These are phyloP conservation scores for Papiliotrema flavescens DNA, from an alignment of 1,284 basidiomycete species.

Conservation along the genomic window DNA sequence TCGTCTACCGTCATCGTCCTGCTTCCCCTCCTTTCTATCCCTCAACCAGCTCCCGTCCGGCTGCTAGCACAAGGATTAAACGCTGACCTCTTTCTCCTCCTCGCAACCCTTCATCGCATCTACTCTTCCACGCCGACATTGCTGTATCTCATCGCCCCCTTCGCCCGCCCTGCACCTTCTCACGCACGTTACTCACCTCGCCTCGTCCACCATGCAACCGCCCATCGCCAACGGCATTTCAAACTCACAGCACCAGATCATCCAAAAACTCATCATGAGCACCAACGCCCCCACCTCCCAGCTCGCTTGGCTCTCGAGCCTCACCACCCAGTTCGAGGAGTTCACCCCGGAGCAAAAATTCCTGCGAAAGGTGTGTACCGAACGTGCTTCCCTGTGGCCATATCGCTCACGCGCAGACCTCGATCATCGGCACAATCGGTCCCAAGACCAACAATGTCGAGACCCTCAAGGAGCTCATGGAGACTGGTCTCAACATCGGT, in stretches of 20 bases:
- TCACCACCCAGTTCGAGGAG: conserved; percentile 68
- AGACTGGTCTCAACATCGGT: conserved; percentile 95
- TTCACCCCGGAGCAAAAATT: conserved; percentile 69
- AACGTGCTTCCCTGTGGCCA: background rate
- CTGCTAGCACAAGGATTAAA: too few relatives aligned
- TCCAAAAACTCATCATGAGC: conserved; percentile 13
- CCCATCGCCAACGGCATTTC: background rate
- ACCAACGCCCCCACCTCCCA: conserved; percentile 55
- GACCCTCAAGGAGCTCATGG: conserved; percentile 72
- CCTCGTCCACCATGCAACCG: conserved; percentile 4
- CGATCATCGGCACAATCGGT: conserved; percentile 95
- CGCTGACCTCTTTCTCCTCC: too few relatives aligned
- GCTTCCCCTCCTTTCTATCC: too few relatives aligned
- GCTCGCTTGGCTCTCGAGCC: conserved; percentile 82
- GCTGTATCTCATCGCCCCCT: background rate
- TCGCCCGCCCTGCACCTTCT: background rate
- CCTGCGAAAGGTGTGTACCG: conserved; percentile 69
- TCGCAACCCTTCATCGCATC: too few relatives aligned
- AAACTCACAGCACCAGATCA: conserved; percentile 1
- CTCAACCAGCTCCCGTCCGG: too few relatives aligned
- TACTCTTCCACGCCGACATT: background rate
- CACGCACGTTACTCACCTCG: background rate
- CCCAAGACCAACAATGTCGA: conserved; percentile 89
- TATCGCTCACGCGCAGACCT: conserved; percentile 60
- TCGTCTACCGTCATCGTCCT: too few relatives aligned